Evolutionary conservation across 371 early-diverging fungal species (phyloP), one percentile per base, ranked within the genome.

Genomic region (Dichotomocladium elegans): DNA sequence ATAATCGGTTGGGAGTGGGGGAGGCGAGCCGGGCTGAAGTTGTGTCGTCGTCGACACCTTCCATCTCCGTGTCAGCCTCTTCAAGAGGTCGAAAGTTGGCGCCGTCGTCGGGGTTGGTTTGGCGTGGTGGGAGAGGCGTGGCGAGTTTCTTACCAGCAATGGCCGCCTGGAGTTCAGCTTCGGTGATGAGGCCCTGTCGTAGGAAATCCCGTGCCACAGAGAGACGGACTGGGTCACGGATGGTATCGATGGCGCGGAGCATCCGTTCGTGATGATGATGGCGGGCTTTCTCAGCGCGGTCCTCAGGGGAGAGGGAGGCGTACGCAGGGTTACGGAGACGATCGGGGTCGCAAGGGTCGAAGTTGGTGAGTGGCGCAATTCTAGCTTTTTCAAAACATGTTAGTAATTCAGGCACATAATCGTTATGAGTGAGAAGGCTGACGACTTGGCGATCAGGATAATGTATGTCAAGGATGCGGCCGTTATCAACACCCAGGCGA

Each of bases 121-220:
- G 33, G 7, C 14, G 33, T 7, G 33, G 14, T 7, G 33, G 9
- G 7, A 14, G 7, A 31, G 33, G 33, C n/a, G n/a, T n/a, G 7
- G 33, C 9, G 33, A 14, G 7, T 7, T 31, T 14, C 14, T 31
- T 31, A 9, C 14, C 14, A 14, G 9, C 33, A n/a, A n/a, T n/a
- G n/a, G n/a, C n/a, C n/a, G n/a, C n/a, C n/a, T n/a, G n/a, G n/a
- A 49, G 37, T 22, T 49, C 50, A 17, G 15, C 35, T 24, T n/a
- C 17, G 11, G 45, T 10, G 12, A 40, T 24, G 41, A 30, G 41
- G 7, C 30, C 41, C 27, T 40, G n/a, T 30, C 17, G 27, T 15
- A 24, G 19, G 25, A 54, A 54, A 34, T 47, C 33, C 14, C 53
- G 40, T 2, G 53, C 51, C n/a, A 54, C 50, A 21, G 34, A 42